A percentile compares a stretch with the other conserved stretches of the same genome.
phyloP scores from a whole-genome alignment of 2,329 filamentous ascomycete genomes.

The Paecilomyces fulvus region DNA sequence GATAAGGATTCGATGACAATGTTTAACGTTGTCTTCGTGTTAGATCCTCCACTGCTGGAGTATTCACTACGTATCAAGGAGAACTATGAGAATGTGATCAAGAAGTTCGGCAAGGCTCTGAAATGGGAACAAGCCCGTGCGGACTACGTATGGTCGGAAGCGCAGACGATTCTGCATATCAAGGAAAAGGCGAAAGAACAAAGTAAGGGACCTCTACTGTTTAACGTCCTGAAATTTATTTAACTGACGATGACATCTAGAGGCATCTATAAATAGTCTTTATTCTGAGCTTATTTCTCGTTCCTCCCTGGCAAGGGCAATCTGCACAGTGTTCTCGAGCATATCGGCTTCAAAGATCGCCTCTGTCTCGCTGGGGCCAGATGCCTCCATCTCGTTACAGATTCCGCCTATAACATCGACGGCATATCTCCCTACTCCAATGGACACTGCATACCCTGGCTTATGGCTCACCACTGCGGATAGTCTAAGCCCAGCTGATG shows the following conservation, averaged over 20 bases:
- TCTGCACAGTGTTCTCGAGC: conserved; percentile 71
- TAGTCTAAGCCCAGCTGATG: conserved; percentile 63
- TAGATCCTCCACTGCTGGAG: conserved; percentile 71
- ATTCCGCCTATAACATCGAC: conserved; percentile 59
- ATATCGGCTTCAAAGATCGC: conserved; percentile 81
- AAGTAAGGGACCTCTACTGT: conserved; percentile 18
- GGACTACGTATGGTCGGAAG: conserved; percentile 87
- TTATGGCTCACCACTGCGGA: conserved; percentile 85
- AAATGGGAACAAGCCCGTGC: conserved; percentile 86
- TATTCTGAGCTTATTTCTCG: conserved; percentile 43
- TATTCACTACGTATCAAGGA: conserved; percentile 64
- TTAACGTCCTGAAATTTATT: conserved; percentile 9
- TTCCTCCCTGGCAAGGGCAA: conserved; percentile 73
- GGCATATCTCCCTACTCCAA: conserved; percentile 60
- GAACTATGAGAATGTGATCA: conserved; percentile 81
- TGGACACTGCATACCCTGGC: conserved; percentile 61
- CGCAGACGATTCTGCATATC: conserved; percentile 68
- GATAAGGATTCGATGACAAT: conserved; percentile 70
- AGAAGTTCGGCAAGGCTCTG: conserved; percentile 84
- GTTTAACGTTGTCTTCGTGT: conserved; percentile 94
- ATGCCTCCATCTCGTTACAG: conserved; percentile 53
- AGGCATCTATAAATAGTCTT: conserved; percentile 26
- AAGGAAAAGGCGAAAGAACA: conserved; percentile 72
- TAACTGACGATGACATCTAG: conserved; percentile 12
- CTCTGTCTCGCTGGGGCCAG: conserved; percentile 64